Percentiles rank a stretch among this genome's conserved stretches.
phyloP scores from a whole-genome alignment of 768 basidiomycete genomes.

The Amanita molliuscula region DNA sequence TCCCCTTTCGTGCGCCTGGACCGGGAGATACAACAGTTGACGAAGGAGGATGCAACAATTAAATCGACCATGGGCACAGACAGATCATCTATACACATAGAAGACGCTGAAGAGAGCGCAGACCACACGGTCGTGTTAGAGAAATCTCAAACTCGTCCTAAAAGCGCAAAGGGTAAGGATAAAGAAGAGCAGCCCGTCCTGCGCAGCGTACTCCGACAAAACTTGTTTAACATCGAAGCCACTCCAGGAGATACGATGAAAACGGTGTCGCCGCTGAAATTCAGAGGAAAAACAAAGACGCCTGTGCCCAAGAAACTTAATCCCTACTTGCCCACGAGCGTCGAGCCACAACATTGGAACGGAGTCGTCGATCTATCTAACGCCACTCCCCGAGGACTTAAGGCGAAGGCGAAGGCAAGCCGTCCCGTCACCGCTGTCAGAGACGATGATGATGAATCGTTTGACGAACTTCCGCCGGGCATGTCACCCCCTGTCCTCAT shows the following conservation, averaged over 20 bases:
- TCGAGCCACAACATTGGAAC: conserved; percentile 48
- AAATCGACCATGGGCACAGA: conserved; percentile 9
- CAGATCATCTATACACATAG: conserved; percentile 9
- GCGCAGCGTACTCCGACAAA: conserved; percentile 42
- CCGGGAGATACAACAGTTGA: conserved; percentile 48
- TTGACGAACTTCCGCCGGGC: conserved; percentile 41
- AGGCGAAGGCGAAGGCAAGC: not conserved
- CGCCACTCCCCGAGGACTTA: conserved; percentile 39
- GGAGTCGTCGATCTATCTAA: conserved; percentile 67
- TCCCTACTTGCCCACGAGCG: conserved; percentile 47
- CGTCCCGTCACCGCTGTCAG: conserved; percentile 14
- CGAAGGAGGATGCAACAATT: conserved; percentile 27
- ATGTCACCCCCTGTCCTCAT: conserved; percentile 51
- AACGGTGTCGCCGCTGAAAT: conserved; percentile 39
- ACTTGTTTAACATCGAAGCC: conserved; percentile 31
- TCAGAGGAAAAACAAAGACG: conserved; percentile 43
- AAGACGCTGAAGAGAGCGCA: conserved; percentile 5
- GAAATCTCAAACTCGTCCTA: conserved; percentile 14
- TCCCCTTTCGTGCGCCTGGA: conserved; percentile 63
- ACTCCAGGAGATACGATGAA: conserved; percentile 21
- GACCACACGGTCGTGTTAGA: conserved; percentile 8
- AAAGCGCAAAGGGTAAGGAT: conserved; percentile 34
- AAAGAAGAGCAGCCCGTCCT: conserved; percentile 35
- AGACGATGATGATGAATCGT: conserved; percentile 39
- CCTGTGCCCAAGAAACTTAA: conserved; percentile 46